Evolutionary conservation across 2,329 filamentous ascomycete genomes (phyloP).

Genomic region (Calonectria pteridis): DNA sequence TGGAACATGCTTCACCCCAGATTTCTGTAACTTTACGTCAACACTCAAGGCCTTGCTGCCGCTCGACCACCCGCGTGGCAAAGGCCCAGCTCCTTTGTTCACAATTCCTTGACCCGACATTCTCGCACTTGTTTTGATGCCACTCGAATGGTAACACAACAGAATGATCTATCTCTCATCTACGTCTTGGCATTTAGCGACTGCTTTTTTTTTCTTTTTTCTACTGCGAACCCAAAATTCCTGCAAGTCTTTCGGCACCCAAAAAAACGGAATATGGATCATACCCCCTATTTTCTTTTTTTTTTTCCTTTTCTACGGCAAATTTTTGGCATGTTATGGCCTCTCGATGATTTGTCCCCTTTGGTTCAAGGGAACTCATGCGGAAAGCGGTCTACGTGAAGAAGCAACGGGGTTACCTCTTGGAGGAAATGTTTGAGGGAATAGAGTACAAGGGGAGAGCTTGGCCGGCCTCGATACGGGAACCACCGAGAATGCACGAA

Average conservation of each 20-base stretch:
- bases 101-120: slow-evolving; percentile 37
- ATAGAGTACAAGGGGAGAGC: slow-evolving; percentile 43
- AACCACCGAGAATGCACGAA: slow-evolving; percentile 50
- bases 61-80: slow-evolving; percentile 16
- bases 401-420: slow-evolving; percentile 38
- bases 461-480: slow-evolving; percentile 45
- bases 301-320: slow-evolving; percentile 41
- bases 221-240: slow-evolving; percentile 47
- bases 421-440: slow-evolving; percentile 43
- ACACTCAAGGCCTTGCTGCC: slow-evolving; percentile 16
- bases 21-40: slow-evolving; percentile 16
- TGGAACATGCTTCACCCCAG: slow-evolving; percentile 6
- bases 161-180: slow-evolving; percentile 50
- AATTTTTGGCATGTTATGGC: slow-evolving; percentile 41
- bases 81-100: slow-evolving; percentile 23
- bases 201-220: slow-evolving; percentile 50
- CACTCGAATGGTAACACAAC: slow-evolving; percentile 47
- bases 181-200: slow-evolving; percentile 63
- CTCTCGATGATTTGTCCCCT: slow-evolving; percentile 40
- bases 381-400: slow-evolving; percentile 32
- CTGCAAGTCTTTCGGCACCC: slow-evolving; percentile 55
- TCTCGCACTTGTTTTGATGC: slow-evolving; percentile 47
- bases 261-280: slow-evolving; percentile 55
- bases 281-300: slow-evolving; percentile 49
- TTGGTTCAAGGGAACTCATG: slow-evolving; percentile 31